Conservation (phyloP, 2,329 filamentous ascomycete genomes). For the Rasamsonia emersonii region DNA sequence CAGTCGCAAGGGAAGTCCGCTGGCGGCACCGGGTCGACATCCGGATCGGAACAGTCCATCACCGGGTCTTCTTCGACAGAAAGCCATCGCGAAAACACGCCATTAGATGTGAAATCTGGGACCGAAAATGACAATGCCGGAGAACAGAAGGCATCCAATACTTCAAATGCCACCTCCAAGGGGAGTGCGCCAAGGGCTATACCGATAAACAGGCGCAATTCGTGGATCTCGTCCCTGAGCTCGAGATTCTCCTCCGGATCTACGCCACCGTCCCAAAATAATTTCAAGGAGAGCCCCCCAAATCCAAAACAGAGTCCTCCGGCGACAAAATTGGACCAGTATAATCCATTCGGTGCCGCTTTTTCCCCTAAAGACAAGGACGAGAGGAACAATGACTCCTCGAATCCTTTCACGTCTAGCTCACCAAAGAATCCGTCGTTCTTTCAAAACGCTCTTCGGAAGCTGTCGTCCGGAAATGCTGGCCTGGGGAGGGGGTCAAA, state of each 20-base stretch:
- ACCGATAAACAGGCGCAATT: constrained; percentile 52
- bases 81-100: background rate
- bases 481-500: constrained; percentile 45
- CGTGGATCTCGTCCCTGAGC: constrained; percentile 90
- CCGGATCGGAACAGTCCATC: background rate
- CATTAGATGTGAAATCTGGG: background rate
- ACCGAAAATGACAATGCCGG: constrained; percentile 2
- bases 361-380: constrained; percentile 35
- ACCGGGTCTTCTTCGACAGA: background rate
- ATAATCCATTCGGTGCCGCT: constrained; percentile 38
- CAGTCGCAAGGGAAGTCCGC: constrained; percentile 10
- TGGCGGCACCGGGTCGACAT: constrained; percentile 7
- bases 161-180: constrained; percentile 21
- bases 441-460: constrained; percentile 69
- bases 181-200: constrained; percentile 22
- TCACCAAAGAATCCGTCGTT: constrained; percentile 68
- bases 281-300: constrained; percentile 20
- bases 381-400: constrained; percentile 30
- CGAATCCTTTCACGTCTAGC: constrained; percentile 43
- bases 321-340: constrained; percentile 24
- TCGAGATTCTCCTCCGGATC: constrained; percentile 71
- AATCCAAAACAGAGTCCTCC: constrained; percentile 25
- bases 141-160: constrained; percentile 13
- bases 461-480: constrained; percentile 58
- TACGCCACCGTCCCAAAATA: constrained; percentile 31